Percentiles rank a stretch among this genome's conserved stretches.
These are phyloP conservation scores for Fusarium sp. DNA, from an alignment of 2,329 filamentous ascomycete genomes.

Conservation along the genomic window DNA sequence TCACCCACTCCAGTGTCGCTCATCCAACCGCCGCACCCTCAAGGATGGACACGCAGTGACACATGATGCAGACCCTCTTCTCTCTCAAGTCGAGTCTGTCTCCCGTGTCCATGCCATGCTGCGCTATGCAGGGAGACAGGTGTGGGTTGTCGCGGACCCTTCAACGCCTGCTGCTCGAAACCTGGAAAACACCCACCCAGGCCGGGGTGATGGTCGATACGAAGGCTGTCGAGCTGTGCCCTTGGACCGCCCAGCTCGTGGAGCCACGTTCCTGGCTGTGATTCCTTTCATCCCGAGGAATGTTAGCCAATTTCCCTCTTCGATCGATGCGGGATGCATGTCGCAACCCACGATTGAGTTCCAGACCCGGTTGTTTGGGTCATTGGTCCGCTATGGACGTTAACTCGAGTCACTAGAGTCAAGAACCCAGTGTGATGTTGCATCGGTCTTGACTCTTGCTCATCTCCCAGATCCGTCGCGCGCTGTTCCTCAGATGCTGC, in stretches of 20 bases:
- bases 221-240: conserved; percentile 3
- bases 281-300: conserved; percentile 37
- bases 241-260: background rate
- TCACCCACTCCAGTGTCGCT: background rate
- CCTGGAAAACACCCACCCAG: conserved; percentile 4
- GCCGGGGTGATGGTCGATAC: conserved; percentile 8
- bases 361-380: conserved; percentile 34
- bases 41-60: background rate
- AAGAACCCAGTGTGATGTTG: background rate
- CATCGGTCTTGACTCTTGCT: background rate
- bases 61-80: background rate
- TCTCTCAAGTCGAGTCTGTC: conserved; percentile 3
- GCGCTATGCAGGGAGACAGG: conserved; percentile 39
- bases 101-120: conserved; percentile 22
- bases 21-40: background rate
- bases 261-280: conserved; percentile 33
- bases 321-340: conserved; percentile 20
- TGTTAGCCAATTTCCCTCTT: conserved; percentile 37
- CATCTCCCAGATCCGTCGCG: background rate
- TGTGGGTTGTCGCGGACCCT: conserved; percentile 21
- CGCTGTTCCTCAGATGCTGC: background rate
- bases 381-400: conserved; percentile 6
- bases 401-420: background rate
- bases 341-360: conserved; percentile 24
- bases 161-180: conserved; percentile 5